phyloP scores from a whole-genome alignment of 495 filamentous ascomycete species.

The Neurospora sp. region DNA sequence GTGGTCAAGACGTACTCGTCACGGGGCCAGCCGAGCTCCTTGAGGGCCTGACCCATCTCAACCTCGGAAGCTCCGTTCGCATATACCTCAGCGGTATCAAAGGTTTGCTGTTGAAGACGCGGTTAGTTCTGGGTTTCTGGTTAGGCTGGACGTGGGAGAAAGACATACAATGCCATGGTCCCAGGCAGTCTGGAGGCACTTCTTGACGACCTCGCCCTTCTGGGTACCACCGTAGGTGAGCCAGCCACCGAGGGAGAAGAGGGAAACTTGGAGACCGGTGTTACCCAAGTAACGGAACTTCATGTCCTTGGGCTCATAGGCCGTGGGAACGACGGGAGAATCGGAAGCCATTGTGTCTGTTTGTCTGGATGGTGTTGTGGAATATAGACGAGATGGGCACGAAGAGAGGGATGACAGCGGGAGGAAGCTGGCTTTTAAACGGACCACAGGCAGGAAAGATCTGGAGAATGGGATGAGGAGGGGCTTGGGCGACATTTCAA shows the following conservation, averaged over 20 bases:
- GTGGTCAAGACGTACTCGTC: conserved; percentile 79
- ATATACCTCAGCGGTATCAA: conserved; percentile 54
- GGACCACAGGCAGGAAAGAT: not conserved
- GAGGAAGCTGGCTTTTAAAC: not conserved
- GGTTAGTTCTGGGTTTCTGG: not conserved
- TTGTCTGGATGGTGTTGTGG: conserved; percentile 9
- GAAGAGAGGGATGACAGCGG: not conserved
- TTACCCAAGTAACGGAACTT: conserved; percentile 60
- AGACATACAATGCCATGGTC: conserved; percentile 38
- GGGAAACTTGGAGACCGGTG: conserved; percentile 59
- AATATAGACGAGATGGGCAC: not conserved
- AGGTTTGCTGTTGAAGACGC: conserved; percentile 33
- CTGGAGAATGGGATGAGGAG: not conserved
- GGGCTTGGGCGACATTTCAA: not conserved
- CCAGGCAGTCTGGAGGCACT: conserved; percentile 39
- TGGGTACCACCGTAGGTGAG: conserved; percentile 34
- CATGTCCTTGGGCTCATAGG: conserved; percentile 48
- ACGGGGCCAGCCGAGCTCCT: conserved; percentile 60
- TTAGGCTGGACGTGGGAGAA: not conserved
- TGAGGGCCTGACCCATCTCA: conserved; percentile 64
- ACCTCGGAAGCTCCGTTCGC: conserved; percentile 59
- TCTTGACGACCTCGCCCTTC: conserved; percentile 34
- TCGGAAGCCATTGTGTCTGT: conserved; percentile 13
- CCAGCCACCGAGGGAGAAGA: conserved; percentile 58
- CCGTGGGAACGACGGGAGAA: conserved; percentile 22